Conservation (phyloP, 371 early-diverging fungal genomes). For the Haplosporangium sp. region DNA sequence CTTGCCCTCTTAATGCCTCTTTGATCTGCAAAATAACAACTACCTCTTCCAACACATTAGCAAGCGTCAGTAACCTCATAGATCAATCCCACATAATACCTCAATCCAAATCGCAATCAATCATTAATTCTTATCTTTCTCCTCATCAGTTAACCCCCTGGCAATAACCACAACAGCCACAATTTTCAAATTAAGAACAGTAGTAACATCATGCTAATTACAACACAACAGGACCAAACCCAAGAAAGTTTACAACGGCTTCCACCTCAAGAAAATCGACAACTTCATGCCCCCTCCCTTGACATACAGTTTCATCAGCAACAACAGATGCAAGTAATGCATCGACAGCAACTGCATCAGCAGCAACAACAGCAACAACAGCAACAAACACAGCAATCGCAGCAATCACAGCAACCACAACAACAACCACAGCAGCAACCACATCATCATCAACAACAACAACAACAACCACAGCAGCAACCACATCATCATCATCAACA, state of each 20-base stretch:
- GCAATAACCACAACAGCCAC: slow-evolving; percentile 26
- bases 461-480: slow-evolving; percentile 1
- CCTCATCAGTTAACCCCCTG: slow-evolving; percentile 16
- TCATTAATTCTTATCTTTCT: slow-evolving; percentile 12
- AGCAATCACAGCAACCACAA: neutral
- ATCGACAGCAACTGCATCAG: slow-evolving; percentile 4
- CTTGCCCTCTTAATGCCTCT: slow-evolving; percentile 8
- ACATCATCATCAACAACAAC: neutral
- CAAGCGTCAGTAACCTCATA: neutral
- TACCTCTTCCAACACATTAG: neutral
- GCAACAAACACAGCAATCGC: slow-evolving; percentile 10
- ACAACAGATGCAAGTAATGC: slow-evolving; percentile 17
- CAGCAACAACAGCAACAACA: slow-evolving; percentile 17
- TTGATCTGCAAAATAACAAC: slow-evolving; percentile 3
- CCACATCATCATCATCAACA: neutral
- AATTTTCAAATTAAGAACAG: slow-evolving; percentile 5
- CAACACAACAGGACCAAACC: slow-evolving; percentile 18
- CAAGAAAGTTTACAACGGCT: slow-evolving; percentile 29
- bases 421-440: no score
- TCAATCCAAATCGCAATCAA: slow-evolving; percentile 14
- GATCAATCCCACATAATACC: slow-evolving; percentile 7
- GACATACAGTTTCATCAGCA: slow-evolving; percentile 9
- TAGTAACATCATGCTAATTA: slow-evolving; percentile 16
- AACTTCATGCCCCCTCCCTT: slow-evolving; percentile 15
- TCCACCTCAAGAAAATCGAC: slow-evolving; percentile 14